phyloP scores from a whole-genome alignment of 1,284 basidiomycete genomes.

The Pseudozyma flocculosa region DNA sequence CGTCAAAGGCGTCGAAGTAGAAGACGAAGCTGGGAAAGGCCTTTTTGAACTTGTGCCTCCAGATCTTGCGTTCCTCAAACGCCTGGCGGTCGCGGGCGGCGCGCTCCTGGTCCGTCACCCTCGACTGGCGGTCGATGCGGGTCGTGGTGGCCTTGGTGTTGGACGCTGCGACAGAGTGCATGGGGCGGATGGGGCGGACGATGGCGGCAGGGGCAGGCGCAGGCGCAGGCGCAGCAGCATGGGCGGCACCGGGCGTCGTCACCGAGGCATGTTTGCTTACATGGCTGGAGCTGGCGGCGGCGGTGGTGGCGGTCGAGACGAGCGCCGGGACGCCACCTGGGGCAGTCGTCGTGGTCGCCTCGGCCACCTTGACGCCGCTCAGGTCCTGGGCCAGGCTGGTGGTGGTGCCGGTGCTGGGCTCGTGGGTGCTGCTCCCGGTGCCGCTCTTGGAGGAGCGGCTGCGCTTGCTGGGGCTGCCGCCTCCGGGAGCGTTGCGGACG shows the following conservation, averaged over 20 bases:
- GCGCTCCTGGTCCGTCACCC: constrained; percentile 41
- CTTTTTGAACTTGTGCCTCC: constrained; percentile 40
- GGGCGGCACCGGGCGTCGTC: no score
- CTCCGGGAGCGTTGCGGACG: constrained; percentile 41
- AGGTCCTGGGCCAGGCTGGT: constrained; percentile 29
- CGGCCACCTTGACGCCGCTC: constrained; percentile 25
- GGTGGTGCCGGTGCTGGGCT: constrained; percentile 23
- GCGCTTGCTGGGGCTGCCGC: constrained; percentile 37
- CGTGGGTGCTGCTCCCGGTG: constrained; percentile 30
- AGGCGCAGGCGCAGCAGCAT: no score
- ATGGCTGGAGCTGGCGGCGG: no score
- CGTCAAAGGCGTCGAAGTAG: constrained; percentile 52
- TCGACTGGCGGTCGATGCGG: constrained; percentile 37
- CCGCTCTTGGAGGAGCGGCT: constrained; percentile 41
- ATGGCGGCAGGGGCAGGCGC: no score
- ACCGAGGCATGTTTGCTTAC: no score
- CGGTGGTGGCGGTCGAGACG: no score
- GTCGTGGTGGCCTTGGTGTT: constrained; percentile 31
- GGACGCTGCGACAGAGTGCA: constrained; percentile 1
- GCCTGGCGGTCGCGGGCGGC: constrained; percentile 34
- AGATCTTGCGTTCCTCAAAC: constrained; percentile 33
- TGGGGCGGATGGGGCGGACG: constrained; percentile 1
- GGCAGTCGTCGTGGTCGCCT: background rate
- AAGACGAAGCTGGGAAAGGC: constrained; percentile 55
- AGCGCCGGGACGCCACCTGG: no score